Conservation (phyloP, 441 rosid genomes). For the Pelargonium fulgidum region DNA sequence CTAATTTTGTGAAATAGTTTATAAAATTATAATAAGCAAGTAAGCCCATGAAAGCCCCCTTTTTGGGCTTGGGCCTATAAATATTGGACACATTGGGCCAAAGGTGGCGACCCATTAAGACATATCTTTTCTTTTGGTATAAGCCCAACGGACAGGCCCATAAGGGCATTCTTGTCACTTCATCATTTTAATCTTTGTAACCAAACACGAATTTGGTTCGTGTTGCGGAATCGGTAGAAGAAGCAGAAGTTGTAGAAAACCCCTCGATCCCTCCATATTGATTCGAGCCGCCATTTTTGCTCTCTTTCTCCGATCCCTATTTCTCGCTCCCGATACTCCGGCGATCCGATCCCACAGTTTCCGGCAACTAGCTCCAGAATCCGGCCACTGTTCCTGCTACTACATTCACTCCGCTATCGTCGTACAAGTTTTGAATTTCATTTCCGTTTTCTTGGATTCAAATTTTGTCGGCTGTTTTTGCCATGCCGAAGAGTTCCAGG, state of each 20-base stretch:
- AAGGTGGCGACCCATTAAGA: too few species aligned
- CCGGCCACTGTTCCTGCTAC: not conserved
- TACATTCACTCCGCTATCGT: not conserved
- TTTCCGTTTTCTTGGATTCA: not conserved
- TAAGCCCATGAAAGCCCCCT: too few species aligned
- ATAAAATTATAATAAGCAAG: too few species aligned
- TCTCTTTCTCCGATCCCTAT: not conserved
- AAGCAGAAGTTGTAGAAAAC: not conserved
- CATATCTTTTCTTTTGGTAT: too few species aligned
- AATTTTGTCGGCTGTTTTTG: not conserved
- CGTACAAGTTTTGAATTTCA: not conserved
- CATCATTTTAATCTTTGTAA: too few species aligned
- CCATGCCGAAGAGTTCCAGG: constrained; percentile 3
- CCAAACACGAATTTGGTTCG: too few species aligned
- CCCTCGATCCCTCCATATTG: not conserved
- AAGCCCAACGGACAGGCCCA: too few species aligned
- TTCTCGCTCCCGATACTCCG: not conserved
- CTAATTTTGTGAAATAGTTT: too few species aligned
- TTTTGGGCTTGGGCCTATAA: too few species aligned
- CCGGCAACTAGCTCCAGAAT: not conserved
- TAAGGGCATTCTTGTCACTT: too few species aligned
- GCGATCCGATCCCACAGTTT: not conserved
- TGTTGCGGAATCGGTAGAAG: not conserved
- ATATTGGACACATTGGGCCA: too few species aligned
- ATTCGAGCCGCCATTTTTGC: not conserved